Conservation (phyloP, 139 green algal genomes). For the Micractinium conductrix region DNA sequence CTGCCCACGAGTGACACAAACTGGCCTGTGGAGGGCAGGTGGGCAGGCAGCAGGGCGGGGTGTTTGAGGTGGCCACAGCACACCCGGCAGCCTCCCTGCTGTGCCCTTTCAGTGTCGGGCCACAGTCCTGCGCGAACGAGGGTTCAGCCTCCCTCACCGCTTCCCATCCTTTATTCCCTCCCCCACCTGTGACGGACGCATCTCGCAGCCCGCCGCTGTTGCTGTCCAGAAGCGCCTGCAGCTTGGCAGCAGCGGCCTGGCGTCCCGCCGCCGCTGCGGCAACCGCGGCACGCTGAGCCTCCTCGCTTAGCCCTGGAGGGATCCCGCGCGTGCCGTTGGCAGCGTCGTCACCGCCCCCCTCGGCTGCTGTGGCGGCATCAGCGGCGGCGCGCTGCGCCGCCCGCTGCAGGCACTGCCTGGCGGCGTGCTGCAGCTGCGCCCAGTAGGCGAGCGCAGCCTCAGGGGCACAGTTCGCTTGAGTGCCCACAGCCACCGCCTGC, state of each 20-base stretch:
- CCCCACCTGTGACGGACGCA: not conserved
- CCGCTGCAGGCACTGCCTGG: not conserved
- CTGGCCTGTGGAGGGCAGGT: not conserved
- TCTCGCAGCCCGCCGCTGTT: slow-evolving; percentile 6
- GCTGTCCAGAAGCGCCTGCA: not conserved
- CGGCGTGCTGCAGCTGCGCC: not conserved
- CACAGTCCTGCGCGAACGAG: not conserved
- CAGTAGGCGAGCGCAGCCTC: not conserved
- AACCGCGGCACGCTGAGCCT: not conserved
- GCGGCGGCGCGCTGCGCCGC: not conserved
- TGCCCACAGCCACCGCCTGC: not conserved
- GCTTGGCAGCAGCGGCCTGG: not conserved
- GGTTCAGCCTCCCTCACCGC: not conserved
- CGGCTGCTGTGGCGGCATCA: not conserved
- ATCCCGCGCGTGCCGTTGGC: not conserved
- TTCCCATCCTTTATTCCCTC: not conserved
- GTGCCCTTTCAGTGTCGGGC: not conserved
- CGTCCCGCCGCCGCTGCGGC: not conserved
- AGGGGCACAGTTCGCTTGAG: not conserved
- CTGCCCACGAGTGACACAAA: not conserved
- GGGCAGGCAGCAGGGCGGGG: too few relatives aligned
- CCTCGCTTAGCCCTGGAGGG: too few relatives aligned
- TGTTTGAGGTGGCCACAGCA: too few relatives aligned
- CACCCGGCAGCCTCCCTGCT: not conserved
- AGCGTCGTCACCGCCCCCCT: not conserved